Base-by-base conservation (phyloP, 768 basidiomycete species). In the Mrakia gelida region DNA sequence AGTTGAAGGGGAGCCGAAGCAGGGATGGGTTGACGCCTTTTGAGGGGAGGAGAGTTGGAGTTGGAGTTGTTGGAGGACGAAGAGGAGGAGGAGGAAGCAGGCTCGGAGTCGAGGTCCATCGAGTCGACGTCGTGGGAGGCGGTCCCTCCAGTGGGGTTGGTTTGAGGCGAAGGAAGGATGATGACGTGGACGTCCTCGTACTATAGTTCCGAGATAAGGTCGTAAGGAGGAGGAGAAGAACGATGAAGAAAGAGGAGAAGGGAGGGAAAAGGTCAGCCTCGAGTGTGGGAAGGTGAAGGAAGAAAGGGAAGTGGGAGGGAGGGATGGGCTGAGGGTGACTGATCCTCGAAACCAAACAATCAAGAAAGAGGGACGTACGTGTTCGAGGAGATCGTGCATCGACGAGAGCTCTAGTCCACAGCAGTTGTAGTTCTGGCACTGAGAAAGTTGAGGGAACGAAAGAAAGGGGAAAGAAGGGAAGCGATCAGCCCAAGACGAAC, bases 331-430 rank as follows among this genome's bases (percentile, higher is more conserved):
- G 49, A 52, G 28, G 70, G 30, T 49, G 70, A 71, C 38, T 38
- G 70, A 71, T 30, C 71, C 18, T 26, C n/a, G 52, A 28, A 28
- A 54, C 49, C 71, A 56, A 72, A 72, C 45, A 49, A n/a, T 30
- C 28, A n/a, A 52, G 15, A 18, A 13, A 32, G 28, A 56, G 26
- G 26, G 32, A 76, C 78, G n/a, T 75, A 79, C 78, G 82, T 96
- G 94, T 84, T 95, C 93, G 4, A 96, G 88, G 21, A 96, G 90
- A 5, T 92, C 91, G 80, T 92, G 91, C 2, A 92, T 88, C 82
- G 92, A 92, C 45, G 87, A 86, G 21, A 93, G 88, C 80, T 90
- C 88, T 73, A 91, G 86, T 10, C 94, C 94, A 82, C 94, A 97
- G 85, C 95, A 97, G 2, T 90, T 90, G 86, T 94, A 97, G 83